These are phyloP conservation scores for Cystofilobasidium ferigula DNA, from an alignment of 768 basidiomycete species.

Conservation along the genomic window DNA sequence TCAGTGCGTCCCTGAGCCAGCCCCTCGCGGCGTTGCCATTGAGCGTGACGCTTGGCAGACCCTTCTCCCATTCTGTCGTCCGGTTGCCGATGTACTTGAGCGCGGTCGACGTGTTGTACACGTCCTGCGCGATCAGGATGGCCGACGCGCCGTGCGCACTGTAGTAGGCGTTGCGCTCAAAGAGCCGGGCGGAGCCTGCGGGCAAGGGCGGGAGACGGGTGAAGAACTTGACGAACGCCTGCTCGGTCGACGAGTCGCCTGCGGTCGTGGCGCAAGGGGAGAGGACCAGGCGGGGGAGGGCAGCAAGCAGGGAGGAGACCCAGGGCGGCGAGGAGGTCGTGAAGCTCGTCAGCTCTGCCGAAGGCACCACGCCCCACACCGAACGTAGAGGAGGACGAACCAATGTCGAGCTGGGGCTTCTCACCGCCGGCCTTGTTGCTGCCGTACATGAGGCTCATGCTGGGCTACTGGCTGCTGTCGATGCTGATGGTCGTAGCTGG, in stretches of 20 bases:
- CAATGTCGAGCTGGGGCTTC: constrained; percentile 24
- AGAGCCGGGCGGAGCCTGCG: constrained; percentile 71
- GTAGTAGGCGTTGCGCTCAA: constrained; percentile 67
- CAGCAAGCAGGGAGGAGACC: neutral
- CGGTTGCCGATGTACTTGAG: constrained; percentile 70
- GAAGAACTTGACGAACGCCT: constrained; percentile 1
- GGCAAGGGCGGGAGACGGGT: neutral
- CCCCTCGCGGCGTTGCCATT: constrained; percentile 64
- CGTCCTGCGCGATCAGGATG: constrained; percentile 56
- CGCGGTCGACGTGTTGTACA: constrained; percentile 65
- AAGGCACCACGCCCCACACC: neutral
- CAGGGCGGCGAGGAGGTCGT: neutral
- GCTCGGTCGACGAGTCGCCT: constrained; percentile 4
- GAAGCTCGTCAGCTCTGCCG: too few relatives aligned
- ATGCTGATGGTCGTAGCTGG: too few relatives aligned
- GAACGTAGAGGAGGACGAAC: neutral
- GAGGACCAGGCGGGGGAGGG: neutral
- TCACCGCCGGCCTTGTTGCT: constrained; percentile 17
- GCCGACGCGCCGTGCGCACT: constrained; percentile 84
- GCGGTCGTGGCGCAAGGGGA: too few relatives aligned
- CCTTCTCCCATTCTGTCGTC: constrained; percentile 32
- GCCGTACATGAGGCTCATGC: constrained; percentile 20
- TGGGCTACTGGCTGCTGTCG: too few relatives aligned
- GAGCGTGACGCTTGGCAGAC: constrained; percentile 65
- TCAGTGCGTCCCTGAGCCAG: constrained; percentile 79